These are phyloP conservation scores for Fusarium oligoseptatum DNA, from an alignment of 2,329 filamentous ascomycete genomes.

Conservation along the genomic window DNA sequence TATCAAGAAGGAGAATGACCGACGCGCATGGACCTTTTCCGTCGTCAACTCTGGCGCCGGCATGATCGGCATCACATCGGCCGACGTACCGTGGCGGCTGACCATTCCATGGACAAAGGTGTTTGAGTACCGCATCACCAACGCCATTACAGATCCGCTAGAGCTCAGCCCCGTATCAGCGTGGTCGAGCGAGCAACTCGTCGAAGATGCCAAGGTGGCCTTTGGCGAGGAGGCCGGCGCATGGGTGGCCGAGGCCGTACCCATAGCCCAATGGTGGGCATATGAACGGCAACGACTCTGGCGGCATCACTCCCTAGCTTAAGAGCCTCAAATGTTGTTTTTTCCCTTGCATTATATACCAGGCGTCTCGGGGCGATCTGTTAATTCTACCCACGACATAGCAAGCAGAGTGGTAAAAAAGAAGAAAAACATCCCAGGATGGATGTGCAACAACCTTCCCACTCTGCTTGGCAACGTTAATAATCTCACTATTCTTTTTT, in stretches of 20 bases:
- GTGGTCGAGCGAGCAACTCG: conserved; percentile 45
- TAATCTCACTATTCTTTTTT: neutral
- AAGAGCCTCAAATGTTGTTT: neutral
- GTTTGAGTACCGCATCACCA: conserved; percentile 51
- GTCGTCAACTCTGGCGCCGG: conserved; percentile 53
- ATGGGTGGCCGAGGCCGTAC: conserved; percentile 46
- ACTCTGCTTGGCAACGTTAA: conserved; percentile 1
- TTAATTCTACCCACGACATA: conserved; percentile 14
- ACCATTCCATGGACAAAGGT: conserved; percentile 50
- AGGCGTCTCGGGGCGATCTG: conserved; percentile 27
- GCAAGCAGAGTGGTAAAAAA: neutral
- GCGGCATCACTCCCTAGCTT: conserved; percentile 38
- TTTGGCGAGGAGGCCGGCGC: conserved; percentile 44
- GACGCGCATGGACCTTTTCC: conserved; percentile 51
- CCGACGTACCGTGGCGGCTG: conserved; percentile 49
- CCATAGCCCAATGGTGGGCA: conserved; percentile 42
- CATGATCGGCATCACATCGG: conserved; percentile 50
- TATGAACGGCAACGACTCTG: conserved; percentile 43
- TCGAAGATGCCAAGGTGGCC: conserved; percentile 35
- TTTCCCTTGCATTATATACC: conserved; percentile 29
- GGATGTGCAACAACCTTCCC: neutral
- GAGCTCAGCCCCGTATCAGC: conserved; percentile 45
- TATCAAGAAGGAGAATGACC: conserved; percentile 42
- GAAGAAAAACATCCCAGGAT: neutral
- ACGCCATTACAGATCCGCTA: conserved; percentile 47